Evolutionary conservation across 2,329 filamentous ascomycete genomes (phyloP).

Genomic region (Cyphellophora europaea): DNA sequence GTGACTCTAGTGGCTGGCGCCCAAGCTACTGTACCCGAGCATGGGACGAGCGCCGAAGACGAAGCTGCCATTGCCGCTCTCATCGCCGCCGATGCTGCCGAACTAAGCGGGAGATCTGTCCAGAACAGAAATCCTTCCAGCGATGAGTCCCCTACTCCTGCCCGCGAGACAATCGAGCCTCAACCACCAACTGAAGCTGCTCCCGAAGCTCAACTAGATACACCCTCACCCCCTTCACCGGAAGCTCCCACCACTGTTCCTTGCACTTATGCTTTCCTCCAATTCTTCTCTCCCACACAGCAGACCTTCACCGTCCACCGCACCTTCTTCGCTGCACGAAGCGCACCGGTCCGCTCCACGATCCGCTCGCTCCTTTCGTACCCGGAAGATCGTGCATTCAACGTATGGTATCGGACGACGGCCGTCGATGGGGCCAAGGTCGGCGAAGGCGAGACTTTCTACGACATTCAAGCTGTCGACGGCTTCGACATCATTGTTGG

Average conservation of each 20-base stretch:
- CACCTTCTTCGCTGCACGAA: slow-evolving; percentile 31
- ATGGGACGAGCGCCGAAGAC: slow-evolving; percentile 11
- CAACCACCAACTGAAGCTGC: too few species aligned
- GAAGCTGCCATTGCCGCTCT: slow-evolving; percentile 22
- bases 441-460: slow-evolving; percentile 18
- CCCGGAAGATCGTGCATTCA: slow-evolving; percentile 29
- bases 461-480: slow-evolving; percentile 21
- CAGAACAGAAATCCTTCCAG: too few species aligned
- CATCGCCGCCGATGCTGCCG: slow-evolving; percentile 14
- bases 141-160: too few species aligned
- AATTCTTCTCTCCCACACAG: slow-evolving; percentile 42
- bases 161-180: too few species aligned
- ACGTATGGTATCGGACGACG: slow-evolving; percentile 30
- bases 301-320: slow-evolving; percentile 32
- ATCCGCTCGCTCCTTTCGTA: slow-evolving; percentile 30
- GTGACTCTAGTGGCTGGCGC: too few species aligned
- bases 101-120: background rate
- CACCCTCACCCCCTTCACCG: too few species aligned
- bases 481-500: slow-evolving; percentile 33
- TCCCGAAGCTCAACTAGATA: too few species aligned
- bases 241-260: too few species aligned
- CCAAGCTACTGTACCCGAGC: too few species aligned
- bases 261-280: slow-evolving; percentile 43
- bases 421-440: slow-evolving; percentile 26
- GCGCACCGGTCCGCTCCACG: slow-evolving; percentile 30